phyloP scores from a whole-genome alignment of 495 filamentous ascomycete genomes.

The Venustampulla echinocandica region DNA sequence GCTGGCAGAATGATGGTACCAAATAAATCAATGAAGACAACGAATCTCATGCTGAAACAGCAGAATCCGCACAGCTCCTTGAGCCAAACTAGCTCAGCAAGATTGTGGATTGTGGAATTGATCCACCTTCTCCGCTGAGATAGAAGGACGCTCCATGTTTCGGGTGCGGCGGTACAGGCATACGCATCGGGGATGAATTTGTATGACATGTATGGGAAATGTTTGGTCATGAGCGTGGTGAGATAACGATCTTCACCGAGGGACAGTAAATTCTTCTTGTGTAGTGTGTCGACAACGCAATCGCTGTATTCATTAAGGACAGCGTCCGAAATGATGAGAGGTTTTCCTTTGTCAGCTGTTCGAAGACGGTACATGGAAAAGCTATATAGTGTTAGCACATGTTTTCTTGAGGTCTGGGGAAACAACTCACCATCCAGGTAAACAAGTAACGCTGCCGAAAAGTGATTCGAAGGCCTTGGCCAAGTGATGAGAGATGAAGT shows the following conservation, averaged over 20 bases:
- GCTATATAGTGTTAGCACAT: constrained; percentile 39
- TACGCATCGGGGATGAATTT: constrained; percentile 92
- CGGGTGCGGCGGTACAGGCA: constrained; percentile 85
- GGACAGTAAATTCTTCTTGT: constrained; percentile 95
- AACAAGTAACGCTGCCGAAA: constrained; percentile 92
- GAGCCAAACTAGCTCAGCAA: constrained; percentile 78
- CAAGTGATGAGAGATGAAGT: constrained; percentile 93
- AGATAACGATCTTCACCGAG: constrained; percentile 96
- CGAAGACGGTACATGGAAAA: constrained; percentile 98
- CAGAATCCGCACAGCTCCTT: constrained; percentile 97
- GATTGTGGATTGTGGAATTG: constrained; percentile 95
- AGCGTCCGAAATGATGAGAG: constrained; percentile 82
- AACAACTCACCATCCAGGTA: constrained; percentile 86
- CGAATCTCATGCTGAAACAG: constrained; percentile 97
- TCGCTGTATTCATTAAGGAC: constrained; percentile 83
- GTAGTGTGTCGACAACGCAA: constrained; percentile 82
- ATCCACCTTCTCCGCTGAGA: constrained; percentile 98
- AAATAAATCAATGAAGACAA: constrained; percentile 90
- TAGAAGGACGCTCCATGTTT: constrained; percentile 83
- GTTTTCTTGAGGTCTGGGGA: constrained; percentile 26
- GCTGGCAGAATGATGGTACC: constrained; percentile 91
- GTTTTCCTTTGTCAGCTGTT: constrained; percentile 83
- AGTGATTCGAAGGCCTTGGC: constrained; percentile 92
- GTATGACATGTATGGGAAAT: constrained; percentile 90
- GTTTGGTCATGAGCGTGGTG: constrained; percentile 95